phyloP scores from a whole-genome alignment of 192 early-diverging fungal genomes.

The Coemansia javaensis region DNA sequence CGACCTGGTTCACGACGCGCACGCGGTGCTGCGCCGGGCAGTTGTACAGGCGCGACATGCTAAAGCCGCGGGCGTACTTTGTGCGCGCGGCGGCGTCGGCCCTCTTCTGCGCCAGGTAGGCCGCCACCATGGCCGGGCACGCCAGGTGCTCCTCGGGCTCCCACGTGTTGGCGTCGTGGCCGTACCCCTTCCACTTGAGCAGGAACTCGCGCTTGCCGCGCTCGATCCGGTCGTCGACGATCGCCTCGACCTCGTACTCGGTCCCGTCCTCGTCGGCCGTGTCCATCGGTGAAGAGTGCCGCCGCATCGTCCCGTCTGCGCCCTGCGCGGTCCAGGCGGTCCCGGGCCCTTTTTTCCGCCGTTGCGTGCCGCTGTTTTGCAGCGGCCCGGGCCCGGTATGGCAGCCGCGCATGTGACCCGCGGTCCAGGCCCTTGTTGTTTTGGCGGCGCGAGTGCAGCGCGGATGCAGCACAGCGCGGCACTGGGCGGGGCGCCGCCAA shows the following conservation, averaged over 20 bases:
- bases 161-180: constrained; percentile 29
- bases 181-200: constrained; percentile 43
- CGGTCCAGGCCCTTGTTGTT: too few relatives aligned
- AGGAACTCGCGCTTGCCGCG: constrained; percentile 13
- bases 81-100: neutral
- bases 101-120: constrained; percentile 10
- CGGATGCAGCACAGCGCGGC: too few relatives aligned
- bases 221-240: constrained; percentile 17
- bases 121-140: constrained; percentile 12
- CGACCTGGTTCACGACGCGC: constrained; percentile 35
- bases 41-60: constrained; percentile 5
- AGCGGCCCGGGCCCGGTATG: too few relatives aligned
- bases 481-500: neutral
- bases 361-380: too few relatives aligned
- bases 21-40: constrained; percentile 24
- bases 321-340: too few relatives aligned
- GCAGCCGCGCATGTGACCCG: too few relatives aligned
- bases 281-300: too few relatives aligned
- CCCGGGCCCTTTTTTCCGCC: too few relatives aligned
- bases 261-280: neutral
- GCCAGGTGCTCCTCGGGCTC: constrained; percentile 34
- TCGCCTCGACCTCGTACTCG: constrained; percentile 26
- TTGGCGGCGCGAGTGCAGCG: too few relatives aligned
- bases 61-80: constrained; percentile 13
- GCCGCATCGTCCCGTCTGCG: too few relatives aligned